Evolutionary conservation across 805 yeast genomes (phyloP).

Genomic region (Kodamaea nitidulidarum): DNA sequence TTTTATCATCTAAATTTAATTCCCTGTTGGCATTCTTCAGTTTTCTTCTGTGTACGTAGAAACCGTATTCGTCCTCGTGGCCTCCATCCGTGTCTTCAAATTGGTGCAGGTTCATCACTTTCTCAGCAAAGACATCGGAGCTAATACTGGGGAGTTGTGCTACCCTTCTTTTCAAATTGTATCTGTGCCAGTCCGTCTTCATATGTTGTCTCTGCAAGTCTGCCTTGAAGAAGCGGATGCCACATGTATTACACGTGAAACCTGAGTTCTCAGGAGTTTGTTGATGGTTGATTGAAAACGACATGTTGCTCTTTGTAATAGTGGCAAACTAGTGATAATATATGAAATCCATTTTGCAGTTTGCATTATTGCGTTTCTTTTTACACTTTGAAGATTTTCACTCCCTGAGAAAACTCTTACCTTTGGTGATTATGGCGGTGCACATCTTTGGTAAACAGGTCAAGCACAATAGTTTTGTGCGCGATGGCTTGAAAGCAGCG

Average conservation of each 20-base stretch:
- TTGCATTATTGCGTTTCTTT: neutral
- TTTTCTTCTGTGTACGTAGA: conserved; percentile 33
- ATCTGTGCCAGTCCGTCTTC: conserved; percentile 98
- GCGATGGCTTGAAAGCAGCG: conserved; percentile 67
- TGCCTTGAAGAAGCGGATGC: conserved; percentile 73
- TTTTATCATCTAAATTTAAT: conserved; percentile 25
- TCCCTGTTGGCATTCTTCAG: conserved; percentile 21
- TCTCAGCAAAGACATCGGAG: conserved; percentile 57
- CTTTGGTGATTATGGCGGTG: conserved; percentile 32
- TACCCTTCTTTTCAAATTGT: conserved; percentile 89
- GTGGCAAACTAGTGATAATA: conserved; percentile 1
- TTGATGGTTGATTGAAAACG: conserved; percentile 20
- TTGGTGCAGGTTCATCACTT: conserved; percentile 38
- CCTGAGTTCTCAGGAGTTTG: conserved; percentile 24
- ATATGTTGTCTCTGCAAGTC: conserved; percentile 87
- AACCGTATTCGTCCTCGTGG: conserved; percentile 54
- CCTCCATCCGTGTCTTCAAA: conserved; percentile 21
- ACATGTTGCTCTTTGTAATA: conserved; percentile 4
- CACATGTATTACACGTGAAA: conserved; percentile 84
- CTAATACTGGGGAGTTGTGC: conserved; percentile 52
- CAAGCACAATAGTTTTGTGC: conserved; percentile 39
- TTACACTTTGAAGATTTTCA: neutral
- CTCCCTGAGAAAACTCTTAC: conserved; percentile 3
- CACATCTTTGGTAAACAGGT: conserved; percentile 43
- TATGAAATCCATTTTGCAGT: conserved; percentile 1